Base-by-base conservation (phyloP, 495 filamentous ascomycete species). In the Aspergillus biplanus region DNA sequence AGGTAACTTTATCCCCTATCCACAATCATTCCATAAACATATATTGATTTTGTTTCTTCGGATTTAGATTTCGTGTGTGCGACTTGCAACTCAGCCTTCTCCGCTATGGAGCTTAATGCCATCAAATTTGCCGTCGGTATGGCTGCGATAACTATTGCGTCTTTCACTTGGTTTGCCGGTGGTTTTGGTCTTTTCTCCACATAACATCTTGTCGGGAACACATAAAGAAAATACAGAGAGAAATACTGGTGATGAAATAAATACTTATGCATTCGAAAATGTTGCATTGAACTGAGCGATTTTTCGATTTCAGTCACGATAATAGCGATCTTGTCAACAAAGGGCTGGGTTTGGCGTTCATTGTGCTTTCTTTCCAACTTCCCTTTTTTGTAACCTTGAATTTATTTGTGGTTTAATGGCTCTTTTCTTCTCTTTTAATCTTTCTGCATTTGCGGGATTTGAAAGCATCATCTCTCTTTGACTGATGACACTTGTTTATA, bases 121-220 rank as follows among this genome's bases (percentile, higher is more conserved):
- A 66, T 98, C 7, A 86, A 88, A 50, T 90, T 92, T 62, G 82
- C 90, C 57, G 58, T 94, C 50, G 84, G 86, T 55, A 96, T 96
- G 90, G 85, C 83, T 47, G 63, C 83, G 18, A 78, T 95, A 50
- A 97, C 93, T 7, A 78, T 97, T 12, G 64, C 90, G 33, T 92
- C 91, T 50, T 96, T 97, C 72, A 90, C 90, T 55, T 97, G 92
- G 90, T 97, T 97, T 67, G 88, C 92, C 48, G 83, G 84, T 47
- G 90, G 84, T 11, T 80, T 88, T 57, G 90, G 85, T 33, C 75
- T 88, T 53, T 82, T 89, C 65, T 83, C 72, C 9, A 70, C 67
- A 69, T 65, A 50, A 49, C 1, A 37, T 11, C 34, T 34, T 15
- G 42, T 27, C 1, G 7, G 15, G 6, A 59, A 33, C 58, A 57